These are phyloP conservation scores for Exidia glandulosa DNA, from an alignment of 768 basidiomycete species.

Conservation along the genomic window DNA sequence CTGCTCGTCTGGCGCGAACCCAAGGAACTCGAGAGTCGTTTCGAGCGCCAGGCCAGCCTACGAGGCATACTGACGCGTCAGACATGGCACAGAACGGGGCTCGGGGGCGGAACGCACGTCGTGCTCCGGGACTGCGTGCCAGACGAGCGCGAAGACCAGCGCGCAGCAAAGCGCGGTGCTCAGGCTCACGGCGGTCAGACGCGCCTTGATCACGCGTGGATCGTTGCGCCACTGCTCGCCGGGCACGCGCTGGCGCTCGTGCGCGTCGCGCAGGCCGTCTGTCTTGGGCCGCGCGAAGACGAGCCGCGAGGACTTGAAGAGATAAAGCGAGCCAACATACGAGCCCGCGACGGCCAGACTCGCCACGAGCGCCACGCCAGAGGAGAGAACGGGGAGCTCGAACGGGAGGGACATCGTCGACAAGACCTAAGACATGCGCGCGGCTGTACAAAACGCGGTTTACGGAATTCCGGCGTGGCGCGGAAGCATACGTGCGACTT, in stretches of 20 bases:
- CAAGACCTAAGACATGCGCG: background rate
- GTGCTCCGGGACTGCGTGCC: conserved; percentile 17
- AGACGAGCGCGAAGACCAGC: conserved; percentile 33
- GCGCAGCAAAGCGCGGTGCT: conserved; percentile 51
- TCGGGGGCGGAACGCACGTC: conserved; percentile 8
- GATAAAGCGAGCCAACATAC: conserved; percentile 80
- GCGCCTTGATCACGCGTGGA: conserved; percentile 70
- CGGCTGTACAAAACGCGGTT: too few species aligned
- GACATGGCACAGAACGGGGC: background rate
- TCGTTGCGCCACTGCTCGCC: conserved; percentile 66
- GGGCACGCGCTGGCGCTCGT: conserved; percentile 17
- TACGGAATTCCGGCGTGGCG: too few species aligned
- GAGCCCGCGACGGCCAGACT: conserved; percentile 36
- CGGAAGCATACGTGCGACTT: too few species aligned
- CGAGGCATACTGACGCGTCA: background rate
- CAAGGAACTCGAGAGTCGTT: conserved; percentile 31
- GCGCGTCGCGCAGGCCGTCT: conserved; percentile 15
- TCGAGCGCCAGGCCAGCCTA: conserved; percentile 10
- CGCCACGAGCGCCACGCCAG: background rate
- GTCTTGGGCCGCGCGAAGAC: conserved; percentile 29
- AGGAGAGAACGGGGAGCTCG: background rate
- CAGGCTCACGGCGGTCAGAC: conserved; percentile 54
- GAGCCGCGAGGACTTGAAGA: conserved; percentile 53
- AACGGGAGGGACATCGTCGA: background rate
- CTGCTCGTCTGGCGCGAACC: conserved; percentile 15